Evolutionary conservation across 164 flowering plant species (phyloP), one percentile per base, ranked within the genome.

Genomic region (Umbellularia californica): DNA sequence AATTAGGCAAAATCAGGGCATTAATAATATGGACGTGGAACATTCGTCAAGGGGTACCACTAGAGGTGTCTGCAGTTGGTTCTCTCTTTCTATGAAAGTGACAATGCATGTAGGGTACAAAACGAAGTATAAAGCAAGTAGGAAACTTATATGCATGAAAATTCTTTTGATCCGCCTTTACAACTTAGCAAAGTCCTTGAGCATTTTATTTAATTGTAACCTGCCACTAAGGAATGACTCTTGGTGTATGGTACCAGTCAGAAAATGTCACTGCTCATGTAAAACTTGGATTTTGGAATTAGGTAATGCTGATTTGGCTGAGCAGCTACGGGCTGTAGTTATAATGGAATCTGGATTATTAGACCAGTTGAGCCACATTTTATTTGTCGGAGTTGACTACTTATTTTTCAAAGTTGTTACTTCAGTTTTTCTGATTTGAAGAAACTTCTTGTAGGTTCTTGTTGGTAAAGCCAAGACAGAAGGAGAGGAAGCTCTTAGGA

Each of bases 401-500:
- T 41, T 41, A 41, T 5, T 5, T 55, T 55, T 55, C 60, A 55
- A 55, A 55, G 4, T 55, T 20, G 60, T 55, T 55, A 15, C 60
- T 47, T 65, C 69, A 50, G 27, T 79, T 70, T 70, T 24, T 72
- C 67, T 27, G 22, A 78, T 65, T 68, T 19, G 41, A 60, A 30
- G 70, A 63, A 78, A 30, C 70, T 77, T 23, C 78, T 4, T 81
- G 66, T 75, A 93, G 97, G 95, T 91, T 79, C 97, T 95, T 80
- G 78, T 93, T 11, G 84, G 88, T 58, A 95, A 95, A 86, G 90
- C 97, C 50, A 93, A 85, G 84, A 76, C 77, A 74, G 99, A 93
- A 83, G 99, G 99, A 58, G 97, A 95, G 84, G 99, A 95, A 79
- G 97, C 94, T 65, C 87, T 95, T 15, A 86, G 99, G 85, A 89